A percentile compares a stretch with the other conserved stretches of the same genome.
These are phyloP conservation scores for Talaromyces sp. DNA, from an alignment of 2,329 filamentous ascomycete genomes.

Conservation along the genomic window DNA sequence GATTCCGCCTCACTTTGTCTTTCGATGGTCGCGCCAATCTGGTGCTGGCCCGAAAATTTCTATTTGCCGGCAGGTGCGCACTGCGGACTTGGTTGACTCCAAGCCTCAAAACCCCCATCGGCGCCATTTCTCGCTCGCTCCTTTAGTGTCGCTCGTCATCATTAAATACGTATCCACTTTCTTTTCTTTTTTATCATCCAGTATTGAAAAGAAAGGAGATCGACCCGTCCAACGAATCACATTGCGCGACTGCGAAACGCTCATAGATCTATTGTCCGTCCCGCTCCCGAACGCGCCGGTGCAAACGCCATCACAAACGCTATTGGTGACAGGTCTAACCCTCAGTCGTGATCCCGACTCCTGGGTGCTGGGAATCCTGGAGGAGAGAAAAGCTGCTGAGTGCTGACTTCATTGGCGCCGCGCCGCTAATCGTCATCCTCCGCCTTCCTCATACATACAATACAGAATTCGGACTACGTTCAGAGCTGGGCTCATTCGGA, in stretches of 20 bases:
- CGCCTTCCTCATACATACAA: not conserved
- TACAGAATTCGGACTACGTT: not conserved
- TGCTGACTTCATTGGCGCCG: not conserved
- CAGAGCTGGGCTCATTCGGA: conserved; percentile 6
- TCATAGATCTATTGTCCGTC: not conserved
- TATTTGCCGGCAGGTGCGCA: not conserved
- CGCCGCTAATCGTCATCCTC: conserved; percentile 6
- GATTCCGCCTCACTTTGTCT: not conserved
- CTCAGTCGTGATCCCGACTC: conserved; percentile 1
- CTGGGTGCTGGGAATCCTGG: conserved; percentile 13
- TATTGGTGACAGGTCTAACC: not conserved
- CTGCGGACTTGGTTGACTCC: not conserved
- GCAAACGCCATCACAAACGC: not conserved
- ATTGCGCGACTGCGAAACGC: conserved; percentile 4
- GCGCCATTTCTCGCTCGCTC: not conserved
- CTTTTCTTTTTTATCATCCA: not conserved
- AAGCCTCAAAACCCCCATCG: not conserved
- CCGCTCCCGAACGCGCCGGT: not conserved
- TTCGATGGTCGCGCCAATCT: not conserved
- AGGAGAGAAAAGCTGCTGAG: not conserved
- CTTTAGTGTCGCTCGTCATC: not conserved
- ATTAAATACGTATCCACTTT: not conserved
- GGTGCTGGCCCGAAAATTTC: not conserved
- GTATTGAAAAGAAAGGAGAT: not conserved
- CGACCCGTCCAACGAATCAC: not conserved